A percentile compares a stretch with the other conserved stretches of the same genome.
phyloP scores from a whole-genome alignment of 805 yeast genomes.

The Wickerhamomyces ciferrii region DNA sequence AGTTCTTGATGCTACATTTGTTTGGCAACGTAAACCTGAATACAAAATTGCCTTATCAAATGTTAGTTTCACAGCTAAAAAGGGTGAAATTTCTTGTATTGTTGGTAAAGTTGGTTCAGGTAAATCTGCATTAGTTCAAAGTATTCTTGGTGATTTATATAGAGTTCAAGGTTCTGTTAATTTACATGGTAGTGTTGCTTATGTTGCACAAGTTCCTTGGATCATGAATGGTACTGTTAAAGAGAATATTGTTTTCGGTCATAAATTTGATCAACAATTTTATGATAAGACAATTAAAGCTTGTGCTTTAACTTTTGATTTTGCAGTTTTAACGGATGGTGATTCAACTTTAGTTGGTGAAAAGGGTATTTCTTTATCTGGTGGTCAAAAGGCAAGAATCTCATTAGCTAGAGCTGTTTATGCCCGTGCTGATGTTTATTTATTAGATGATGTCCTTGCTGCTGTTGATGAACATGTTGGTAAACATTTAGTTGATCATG shows the following conservation, averaged over 20 bases:
- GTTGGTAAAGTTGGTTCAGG: constrained; percentile 92
- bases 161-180: constrained; percentile 68
- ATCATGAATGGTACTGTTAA: constrained; percentile 91
- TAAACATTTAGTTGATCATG: constrained; percentile 74
- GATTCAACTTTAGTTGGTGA: constrained; percentile 94
- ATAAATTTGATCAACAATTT: constrained; percentile 72
- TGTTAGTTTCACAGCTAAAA: constrained; percentile 57
- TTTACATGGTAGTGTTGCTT: constrained; percentile 76
- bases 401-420: constrained; percentile 95
- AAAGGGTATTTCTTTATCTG: constrained; percentile 92
- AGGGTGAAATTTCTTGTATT: constrained; percentile 78
- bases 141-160: constrained; percentile 78
- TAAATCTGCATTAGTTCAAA: constrained; percentile 76
- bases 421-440: constrained; percentile 85
- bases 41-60: constrained; percentile 63
- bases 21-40: constrained; percentile 71
- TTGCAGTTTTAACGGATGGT: constrained; percentile 78
- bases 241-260: constrained; percentile 90
- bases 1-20: constrained; percentile 62
- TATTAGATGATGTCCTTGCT: constrained; percentile 88
- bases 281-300: constrained; percentile 79
- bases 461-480: constrained; percentile 99
- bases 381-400: constrained; percentile 96
- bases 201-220: constrained; percentile 95
- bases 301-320: constrained; percentile 80